Conservation (phyloP, 192 early-diverging fungal species). For the Backusella parvicylindrica region DNA sequence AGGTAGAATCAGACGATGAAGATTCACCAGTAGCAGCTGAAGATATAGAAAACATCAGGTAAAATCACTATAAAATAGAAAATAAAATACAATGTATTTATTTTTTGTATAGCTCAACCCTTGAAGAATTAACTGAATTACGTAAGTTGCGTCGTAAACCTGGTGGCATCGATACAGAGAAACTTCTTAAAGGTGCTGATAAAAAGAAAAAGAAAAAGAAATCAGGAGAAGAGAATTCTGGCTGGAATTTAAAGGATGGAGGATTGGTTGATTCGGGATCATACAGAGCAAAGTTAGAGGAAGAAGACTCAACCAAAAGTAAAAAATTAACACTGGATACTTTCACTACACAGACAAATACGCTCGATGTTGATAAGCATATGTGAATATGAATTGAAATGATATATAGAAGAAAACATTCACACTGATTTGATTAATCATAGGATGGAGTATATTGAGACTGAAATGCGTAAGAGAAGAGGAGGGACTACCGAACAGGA, state of each 20-base stretch:
- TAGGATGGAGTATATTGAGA: constrained; percentile 83
- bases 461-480: constrained; percentile 61
- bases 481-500: constrained; percentile 38
- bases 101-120: constrained; percentile 27
- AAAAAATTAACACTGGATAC: constrained; percentile 53
- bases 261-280: constrained; percentile 52
- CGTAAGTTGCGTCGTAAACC: constrained; percentile 53
- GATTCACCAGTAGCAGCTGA: neutral
- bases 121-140: constrained; percentile 57
- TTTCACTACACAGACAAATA: constrained; percentile 74
- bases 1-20: constrained; percentile 26
- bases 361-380: constrained; percentile 75
- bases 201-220: constrained; percentile 48
- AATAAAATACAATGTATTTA: neutral
- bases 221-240: constrained; percentile 40
- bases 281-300: constrained; percentile 27
- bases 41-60: constrained; percentile 7
- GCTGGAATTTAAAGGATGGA: constrained; percentile 56
- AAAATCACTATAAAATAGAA: neutral
- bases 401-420: neutral
- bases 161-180: constrained; percentile 52
- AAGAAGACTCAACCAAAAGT: constrained; percentile 2
- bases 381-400: constrained; percentile 43
- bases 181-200: constrained; percentile 52
- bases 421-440: neutral